These are phyloP conservation scores for Coprinellus micaceus DNA, from an alignment of 768 basidiomycete genomes.

Conservation along the genomic window DNA sequence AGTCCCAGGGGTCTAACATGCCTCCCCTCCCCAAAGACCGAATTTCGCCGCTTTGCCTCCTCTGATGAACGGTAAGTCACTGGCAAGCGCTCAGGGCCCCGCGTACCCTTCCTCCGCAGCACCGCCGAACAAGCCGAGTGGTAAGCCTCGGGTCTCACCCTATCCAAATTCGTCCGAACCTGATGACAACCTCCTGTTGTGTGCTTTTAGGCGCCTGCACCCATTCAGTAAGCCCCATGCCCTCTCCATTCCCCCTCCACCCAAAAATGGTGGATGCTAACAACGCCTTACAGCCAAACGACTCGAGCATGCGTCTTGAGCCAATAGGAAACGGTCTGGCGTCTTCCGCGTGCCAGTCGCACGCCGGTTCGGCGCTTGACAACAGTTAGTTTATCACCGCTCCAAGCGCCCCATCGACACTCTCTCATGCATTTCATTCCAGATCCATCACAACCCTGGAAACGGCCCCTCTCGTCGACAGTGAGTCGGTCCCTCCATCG, in stretches of 20 bases:
- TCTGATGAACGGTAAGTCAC: background rate
- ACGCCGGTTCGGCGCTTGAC: slow-evolving; percentile 5
- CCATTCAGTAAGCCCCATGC: background rate
- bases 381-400: background rate
- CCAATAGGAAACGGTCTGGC: background rate
- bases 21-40: background rate
- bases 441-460: background rate
- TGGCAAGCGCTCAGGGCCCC: background rate
- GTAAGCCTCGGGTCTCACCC: too few relatives aligned
- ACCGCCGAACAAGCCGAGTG: background rate
- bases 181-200: background rate
- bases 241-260: background rate
- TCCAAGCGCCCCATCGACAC: background rate
- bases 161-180: background rate
- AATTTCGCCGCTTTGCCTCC: background rate
- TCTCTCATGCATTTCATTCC: background rate
- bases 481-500: background rate
- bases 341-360: background rate
- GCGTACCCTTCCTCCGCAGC: background rate
- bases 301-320: background rate
- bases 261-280: background rate
- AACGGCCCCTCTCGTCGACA: background rate
- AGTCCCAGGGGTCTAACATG: background rate
- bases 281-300: background rate
- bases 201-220: background rate